Conservation (phyloP, 192 early-diverging fungal species). For the Podila clonocystis region DNA sequence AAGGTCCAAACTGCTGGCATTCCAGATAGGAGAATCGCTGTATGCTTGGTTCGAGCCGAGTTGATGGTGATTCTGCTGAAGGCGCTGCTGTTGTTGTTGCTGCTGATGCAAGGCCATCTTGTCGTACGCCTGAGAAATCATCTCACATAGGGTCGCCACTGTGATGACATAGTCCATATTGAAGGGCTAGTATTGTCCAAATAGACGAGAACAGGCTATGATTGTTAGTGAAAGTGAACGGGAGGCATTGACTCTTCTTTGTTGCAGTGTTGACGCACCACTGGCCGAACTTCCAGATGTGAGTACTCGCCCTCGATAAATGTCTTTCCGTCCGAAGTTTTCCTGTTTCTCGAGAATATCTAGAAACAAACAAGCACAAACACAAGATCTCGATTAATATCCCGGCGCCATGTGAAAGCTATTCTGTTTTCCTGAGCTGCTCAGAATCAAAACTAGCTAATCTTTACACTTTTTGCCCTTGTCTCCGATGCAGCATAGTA, state of each 20-base stretch:
- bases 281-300: constrained; percentile 9
- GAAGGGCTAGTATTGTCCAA: constrained; percentile 11
- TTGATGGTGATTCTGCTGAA: not conserved
- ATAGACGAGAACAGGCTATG: not conserved
- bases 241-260: not conserved
- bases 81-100: not conserved
- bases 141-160: constrained; percentile 25
- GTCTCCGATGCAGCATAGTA: constrained; percentile 17
- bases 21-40: constrained; percentile 3
- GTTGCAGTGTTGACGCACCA: too few species aligned
- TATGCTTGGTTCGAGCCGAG: not conserved
- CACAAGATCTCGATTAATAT: too few species aligned
- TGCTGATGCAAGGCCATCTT: not conserved
- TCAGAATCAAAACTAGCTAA: not conserved
- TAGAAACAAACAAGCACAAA: not conserved
- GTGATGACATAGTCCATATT: constrained; percentile 32
- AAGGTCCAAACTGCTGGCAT: not conserved
- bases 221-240: not conserved
- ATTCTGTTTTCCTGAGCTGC: too few species aligned
- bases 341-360: constrained; percentile 12
- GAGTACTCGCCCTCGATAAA: constrained; percentile 29
- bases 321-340: not conserved
- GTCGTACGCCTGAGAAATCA: constrained; percentile 20
- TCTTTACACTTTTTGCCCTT: constrained; percentile 25
- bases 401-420: too few species aligned